Evolutionary conservation across 805 yeast species (phyloP), one percentile per base, ranked within the genome.

Genomic region (Saccharomyces jurei): DNA sequence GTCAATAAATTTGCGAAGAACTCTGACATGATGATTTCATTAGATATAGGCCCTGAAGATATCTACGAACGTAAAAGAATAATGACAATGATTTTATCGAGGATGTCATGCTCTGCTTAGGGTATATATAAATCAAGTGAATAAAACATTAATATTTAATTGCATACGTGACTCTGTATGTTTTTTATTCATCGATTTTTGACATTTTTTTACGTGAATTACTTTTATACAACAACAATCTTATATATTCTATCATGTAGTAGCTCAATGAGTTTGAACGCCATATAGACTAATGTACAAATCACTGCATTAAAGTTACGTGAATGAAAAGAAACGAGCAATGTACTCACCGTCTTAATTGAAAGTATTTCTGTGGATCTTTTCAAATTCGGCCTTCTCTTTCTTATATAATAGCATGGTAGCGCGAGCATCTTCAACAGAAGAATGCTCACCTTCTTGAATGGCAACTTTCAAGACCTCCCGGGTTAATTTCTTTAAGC

Each of bases 351-450:
- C 41, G 31, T 41, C 49, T n/a, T 32, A 31, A 10, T 57, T 57
- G 32, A 55, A 56, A 28, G 52, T 55, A n/a, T 52, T 48, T 25
- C 63, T 61, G 57, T 70, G 69, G 2, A 66, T 50, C 48, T 70
- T 71, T 59, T 84, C 94, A 63, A 87, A 84, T 52, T 81, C 88
- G 52, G 72, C 74, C 64, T 81, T 84, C 58, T 81, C 78, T 52
- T 79, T 64, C 56, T 87, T 78, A 64, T 82, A 90, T n/a, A 90
- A 69, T 56, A 84, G 67, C 96, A 90, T 91, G 0, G 96, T 83
- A 1, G 91, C 91, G 63, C 81, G 81, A 0, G 97, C 96, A 72
- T 90, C 97, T 65, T 89, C 96, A 1, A 90, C 88, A 0, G 96
- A 88, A 3, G 94, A 86, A 72, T 91, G 97, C 57, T 82, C 78